phyloP scores from a whole-genome alignment of 2,329 filamentous ascomycete species.

The Microascus cirrosus region DNA sequence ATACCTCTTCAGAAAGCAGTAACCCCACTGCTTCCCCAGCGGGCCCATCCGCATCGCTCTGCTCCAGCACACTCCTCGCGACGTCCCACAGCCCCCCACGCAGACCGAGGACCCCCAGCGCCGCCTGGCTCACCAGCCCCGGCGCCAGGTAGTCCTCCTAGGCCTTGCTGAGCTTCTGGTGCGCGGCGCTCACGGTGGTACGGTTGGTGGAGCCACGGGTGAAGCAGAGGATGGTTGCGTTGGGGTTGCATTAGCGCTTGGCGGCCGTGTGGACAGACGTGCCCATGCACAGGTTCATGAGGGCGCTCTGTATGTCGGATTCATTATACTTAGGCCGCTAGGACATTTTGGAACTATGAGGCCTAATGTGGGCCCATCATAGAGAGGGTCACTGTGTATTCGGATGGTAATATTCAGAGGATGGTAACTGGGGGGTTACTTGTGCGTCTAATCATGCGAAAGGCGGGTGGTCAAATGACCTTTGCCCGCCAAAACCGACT shows the following conservation, averaged over 20 bases:
- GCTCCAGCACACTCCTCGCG: not conserved
- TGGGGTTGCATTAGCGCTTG: not conserved
- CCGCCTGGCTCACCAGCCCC: not conserved
- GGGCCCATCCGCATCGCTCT: not conserved
- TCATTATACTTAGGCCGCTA: not conserved
- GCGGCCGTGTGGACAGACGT: not conserved
- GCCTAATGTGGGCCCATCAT: not conserved
- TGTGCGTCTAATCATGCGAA: not conserved
- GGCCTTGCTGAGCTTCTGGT: not conserved
- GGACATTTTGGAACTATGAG: not conserved
- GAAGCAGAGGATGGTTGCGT: not conserved
- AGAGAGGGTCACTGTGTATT: not conserved
- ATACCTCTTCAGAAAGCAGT: not conserved
- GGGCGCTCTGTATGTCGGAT: not conserved
- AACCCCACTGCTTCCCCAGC: not conserved
- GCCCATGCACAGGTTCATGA: not conserved
- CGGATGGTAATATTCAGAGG: too few relatives aligned
- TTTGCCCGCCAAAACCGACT: not conserved
- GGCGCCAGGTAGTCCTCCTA: not conserved
- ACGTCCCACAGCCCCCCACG: not conserved
- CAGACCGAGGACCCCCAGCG: not conserved
- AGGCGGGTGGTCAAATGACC: not conserved
- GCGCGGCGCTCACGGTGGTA: not conserved
- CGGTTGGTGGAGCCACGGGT: not conserved
- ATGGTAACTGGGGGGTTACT: not conserved